phyloP scores from a whole-genome alignment of 306 rosid genomes.

The Acmispon strigosus region DNA sequence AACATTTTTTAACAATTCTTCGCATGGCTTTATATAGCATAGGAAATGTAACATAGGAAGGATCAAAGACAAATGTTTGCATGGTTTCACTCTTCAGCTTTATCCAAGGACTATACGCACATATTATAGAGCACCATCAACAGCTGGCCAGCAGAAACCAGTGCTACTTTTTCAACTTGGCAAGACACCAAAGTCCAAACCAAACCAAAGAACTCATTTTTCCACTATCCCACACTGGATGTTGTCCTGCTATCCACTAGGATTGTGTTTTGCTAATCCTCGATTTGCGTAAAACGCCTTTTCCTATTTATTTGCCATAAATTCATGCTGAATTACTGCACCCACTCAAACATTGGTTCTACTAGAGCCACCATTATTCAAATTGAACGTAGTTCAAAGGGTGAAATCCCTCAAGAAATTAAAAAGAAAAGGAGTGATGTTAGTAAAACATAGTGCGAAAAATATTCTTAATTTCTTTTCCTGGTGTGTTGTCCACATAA shows the following conservation, averaged over 20 bases:
- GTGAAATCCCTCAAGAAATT: too few species aligned
- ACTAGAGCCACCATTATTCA: neutral
- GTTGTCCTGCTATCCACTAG: neutral
- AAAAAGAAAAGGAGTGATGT: neutral
- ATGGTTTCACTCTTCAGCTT: neutral
- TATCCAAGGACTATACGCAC: neutral
- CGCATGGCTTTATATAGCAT: too few species aligned
- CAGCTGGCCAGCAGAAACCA: conserved; percentile 30
- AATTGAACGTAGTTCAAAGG: neutral
- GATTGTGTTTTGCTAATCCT: conserved; percentile 1
- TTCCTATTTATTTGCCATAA: conserved; percentile 11
- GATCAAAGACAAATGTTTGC: neutral
- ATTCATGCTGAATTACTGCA: conserved; percentile 13
- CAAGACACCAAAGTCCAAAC: too few species aligned
- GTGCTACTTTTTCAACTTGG: conserved; percentile 22
- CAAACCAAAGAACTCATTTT: neutral
- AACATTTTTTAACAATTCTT: too few species aligned
- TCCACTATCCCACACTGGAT: neutral
- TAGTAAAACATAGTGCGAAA: too few species aligned
- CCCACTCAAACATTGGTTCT: neutral
- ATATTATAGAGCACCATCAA: neutral
- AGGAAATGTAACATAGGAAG: neutral
- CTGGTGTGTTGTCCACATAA: neutral
- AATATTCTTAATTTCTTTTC: neutral
- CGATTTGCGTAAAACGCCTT: conserved; percentile 4